Conservation (phyloP, 1,284 basidiomycete species). For the Fistulinella cinereoalba region DNA sequence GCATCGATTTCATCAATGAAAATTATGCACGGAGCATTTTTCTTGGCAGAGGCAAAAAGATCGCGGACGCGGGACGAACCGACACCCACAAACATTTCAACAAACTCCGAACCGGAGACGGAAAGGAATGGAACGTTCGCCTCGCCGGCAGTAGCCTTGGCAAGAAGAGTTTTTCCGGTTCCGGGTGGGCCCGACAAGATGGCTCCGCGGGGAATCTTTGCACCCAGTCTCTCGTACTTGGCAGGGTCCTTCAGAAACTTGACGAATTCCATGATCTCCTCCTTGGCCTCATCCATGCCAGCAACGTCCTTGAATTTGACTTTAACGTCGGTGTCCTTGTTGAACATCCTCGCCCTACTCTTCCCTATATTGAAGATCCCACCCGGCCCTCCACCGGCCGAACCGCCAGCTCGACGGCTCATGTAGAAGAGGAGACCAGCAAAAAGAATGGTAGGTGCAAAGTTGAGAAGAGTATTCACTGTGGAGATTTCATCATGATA, state of each 20-base stretch:
- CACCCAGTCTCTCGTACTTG: constrained; percentile 94
- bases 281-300: constrained; percentile 99
- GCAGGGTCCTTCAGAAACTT: constrained; percentile 97
- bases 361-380: constrained; percentile 99
- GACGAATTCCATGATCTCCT: constrained; percentile 99
- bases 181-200: constrained; percentile 98
- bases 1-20: constrained; percentile 99
- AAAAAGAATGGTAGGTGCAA: constrained; percentile 92
- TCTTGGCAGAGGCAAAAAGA: constrained; percentile 96
- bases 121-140: constrained; percentile 97
- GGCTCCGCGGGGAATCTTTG: constrained; percentile 97
- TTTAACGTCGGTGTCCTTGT: constrained; percentile 94
- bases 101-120: constrained; percentile 98
- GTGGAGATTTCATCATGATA: constrained; percentile 95
- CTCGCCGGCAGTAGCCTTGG: constrained; percentile 98
- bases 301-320: constrained; percentile 96
- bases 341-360: constrained; percentile 93
- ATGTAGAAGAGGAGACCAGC: constrained; percentile 91
- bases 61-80: constrained; percentile 97
- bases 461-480: constrained; percentile 81
- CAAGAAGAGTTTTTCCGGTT: constrained; percentile 97
- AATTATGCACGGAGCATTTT: constrained; percentile 97
- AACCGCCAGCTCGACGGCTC: constrained; percentile 73
- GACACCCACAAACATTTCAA: constrained; percentile 99
- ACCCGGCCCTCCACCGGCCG: constrained; percentile 63